Percentiles rank a stretch among this genome's conserved stretches.
These are phyloP conservation scores for Linnemannia schmuckeri DNA, from an alignment of 192 early-diverging fungal species.

Conservation along the genomic window DNA sequence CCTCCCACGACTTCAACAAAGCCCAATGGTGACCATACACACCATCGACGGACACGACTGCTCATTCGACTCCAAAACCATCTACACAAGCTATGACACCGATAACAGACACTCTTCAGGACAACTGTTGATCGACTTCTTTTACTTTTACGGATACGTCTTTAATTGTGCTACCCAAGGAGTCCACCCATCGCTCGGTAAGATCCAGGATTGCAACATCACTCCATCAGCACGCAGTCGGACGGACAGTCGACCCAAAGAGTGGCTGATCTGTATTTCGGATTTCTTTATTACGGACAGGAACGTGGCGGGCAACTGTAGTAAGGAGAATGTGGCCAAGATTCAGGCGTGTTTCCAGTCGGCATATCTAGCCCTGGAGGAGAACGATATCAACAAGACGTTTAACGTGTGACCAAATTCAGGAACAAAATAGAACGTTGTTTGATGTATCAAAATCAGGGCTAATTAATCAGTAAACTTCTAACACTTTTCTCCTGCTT, in stretches of 20 bases:
- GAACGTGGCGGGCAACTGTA: conserved; percentile 18
- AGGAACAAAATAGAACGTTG: no score
- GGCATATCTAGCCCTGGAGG: not conserved
- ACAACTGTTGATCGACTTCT: not conserved
- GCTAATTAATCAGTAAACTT: no score
- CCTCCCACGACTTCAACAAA: conserved; percentile 11
- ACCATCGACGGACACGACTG: not conserved
- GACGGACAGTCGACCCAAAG: not conserved
- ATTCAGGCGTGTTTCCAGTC: not conserved
- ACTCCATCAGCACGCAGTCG: not conserved
- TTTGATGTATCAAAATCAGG: no score
- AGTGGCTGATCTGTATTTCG: not conserved
- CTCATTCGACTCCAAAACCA: not conserved
- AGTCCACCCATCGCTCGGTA: not conserved
- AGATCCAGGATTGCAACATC: not conserved
- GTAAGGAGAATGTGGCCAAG: not conserved
- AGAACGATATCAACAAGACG: not conserved
- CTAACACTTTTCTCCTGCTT: no score
- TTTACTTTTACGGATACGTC: not conserved
- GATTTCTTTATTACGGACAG: conserved; percentile 7
- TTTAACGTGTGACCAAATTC: not conserved
- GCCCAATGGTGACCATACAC: not conserved
- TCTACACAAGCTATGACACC: no score
- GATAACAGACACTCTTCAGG: not conserved
- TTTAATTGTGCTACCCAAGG: not conserved